A percentile compares a stretch with the other conserved stretches of the same genome.
These are phyloP conservation scores for Bisporella sp. DNA, from an alignment of 2,329 filamentous ascomycete species.

Conservation along the genomic window DNA sequence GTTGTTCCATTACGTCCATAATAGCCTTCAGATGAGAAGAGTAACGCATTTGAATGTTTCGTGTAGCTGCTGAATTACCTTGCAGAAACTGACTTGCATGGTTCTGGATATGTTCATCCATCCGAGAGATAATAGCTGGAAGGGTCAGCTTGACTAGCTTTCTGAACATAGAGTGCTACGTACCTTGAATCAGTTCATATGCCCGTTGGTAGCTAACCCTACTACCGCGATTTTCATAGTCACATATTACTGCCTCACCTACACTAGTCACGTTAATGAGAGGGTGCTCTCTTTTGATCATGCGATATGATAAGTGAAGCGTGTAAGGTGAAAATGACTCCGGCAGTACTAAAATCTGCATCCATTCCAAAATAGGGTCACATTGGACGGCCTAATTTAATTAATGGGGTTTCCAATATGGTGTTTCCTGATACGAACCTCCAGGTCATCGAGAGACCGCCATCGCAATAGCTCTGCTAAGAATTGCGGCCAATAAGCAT, in stretches of 20 bases:
- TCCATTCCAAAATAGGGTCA: constrained; percentile 45
- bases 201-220: too few relatives aligned
- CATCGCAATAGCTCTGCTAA: constrained; percentile 41
- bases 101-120: neutral
- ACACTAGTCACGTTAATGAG: neutral
- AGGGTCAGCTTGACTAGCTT: neutral
- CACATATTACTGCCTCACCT: neutral
- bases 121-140: neutral
- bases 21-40: constrained; percentile 14
- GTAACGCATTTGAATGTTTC: neutral
- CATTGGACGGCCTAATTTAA: constrained; percentile 20
- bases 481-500: constrained; percentile 44
- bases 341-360: constrained; percentile 45
- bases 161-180: neutral
- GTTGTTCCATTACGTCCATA: constrained; percentile 19
- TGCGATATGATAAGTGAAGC: constrained; percentile 1
- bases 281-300: constrained; percentile 6
- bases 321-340: constrained; percentile 36
- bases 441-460: constrained; percentile 35
- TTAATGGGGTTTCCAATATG: neutral
- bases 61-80: neutral
- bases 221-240: too few relatives aligned
- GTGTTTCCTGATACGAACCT: constrained; percentile 6
- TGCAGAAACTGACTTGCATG: too few relatives aligned
- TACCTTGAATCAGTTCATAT: too few relatives aligned